phyloP scores from a whole-genome alignment of 306 rosid genomes.

The Sesbania bispinosa region DNA sequence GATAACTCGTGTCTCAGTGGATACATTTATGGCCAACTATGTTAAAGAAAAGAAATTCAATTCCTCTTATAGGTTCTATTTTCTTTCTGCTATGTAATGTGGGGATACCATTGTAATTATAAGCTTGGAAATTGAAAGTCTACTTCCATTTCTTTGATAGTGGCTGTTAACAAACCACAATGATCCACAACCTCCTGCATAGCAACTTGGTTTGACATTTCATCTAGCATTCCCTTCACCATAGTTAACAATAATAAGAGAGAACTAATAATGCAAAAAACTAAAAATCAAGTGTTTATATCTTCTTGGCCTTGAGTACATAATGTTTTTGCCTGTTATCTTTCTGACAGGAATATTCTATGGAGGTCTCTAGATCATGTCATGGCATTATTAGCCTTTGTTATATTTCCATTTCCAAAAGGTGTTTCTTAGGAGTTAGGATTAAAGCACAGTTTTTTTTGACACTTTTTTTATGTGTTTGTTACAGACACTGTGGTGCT shows the following conservation, averaged over 20 bases:
- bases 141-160: constrained; percentile 20
- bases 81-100: constrained; percentile 17
- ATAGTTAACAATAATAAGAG: background rate
- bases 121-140: constrained; percentile 15
- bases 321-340: background rate
- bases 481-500: constrained; percentile 71
- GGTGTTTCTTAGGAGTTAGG: background rate
- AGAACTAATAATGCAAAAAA: background rate
- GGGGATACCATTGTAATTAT: constrained; percentile 31
- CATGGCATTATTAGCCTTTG: background rate
- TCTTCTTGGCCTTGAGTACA: background rate
- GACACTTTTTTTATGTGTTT: constrained; percentile 16
- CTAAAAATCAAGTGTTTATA: background rate
- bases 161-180: constrained; percentile 6
- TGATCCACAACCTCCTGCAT: background rate
- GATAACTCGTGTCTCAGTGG: constrained; percentile 68
- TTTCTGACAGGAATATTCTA: background rate
- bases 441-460: constrained; percentile 18
- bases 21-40: constrained; percentile 59
- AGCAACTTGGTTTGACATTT: background rate
- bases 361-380: no score
- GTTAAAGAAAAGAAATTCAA: constrained; percentile 30
- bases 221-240: background rate
- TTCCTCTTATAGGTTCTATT: constrained; percentile 22
- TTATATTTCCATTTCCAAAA: background rate